Percentiles rank a stretch among this genome's conserved stretches.
phyloP scores from a whole-genome alignment of 2,329 filamentous ascomycete genomes.

The Huntiella moniliformis region DNA sequence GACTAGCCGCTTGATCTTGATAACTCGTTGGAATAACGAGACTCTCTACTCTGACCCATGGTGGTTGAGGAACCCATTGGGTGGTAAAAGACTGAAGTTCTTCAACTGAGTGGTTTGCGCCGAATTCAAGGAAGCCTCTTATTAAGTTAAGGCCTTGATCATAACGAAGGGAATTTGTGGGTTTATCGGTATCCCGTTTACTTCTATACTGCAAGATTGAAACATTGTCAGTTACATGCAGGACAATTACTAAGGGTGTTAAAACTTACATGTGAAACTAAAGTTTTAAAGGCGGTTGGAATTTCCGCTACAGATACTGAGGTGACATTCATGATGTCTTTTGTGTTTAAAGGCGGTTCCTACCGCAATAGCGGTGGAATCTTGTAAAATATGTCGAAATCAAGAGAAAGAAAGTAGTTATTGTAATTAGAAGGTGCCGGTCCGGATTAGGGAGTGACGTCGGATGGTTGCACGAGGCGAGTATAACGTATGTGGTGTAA shows the following conservation, averaged over 20 bases:
- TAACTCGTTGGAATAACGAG: constrained; percentile 45
- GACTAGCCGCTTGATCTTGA: constrained; percentile 44
- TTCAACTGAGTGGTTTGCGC: constrained; percentile 79
- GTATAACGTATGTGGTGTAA: too few relatives aligned
- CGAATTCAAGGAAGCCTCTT: constrained; percentile 66
- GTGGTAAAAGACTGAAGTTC: constrained; percentile 80
- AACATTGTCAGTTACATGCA: background rate
- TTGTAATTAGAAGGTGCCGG: too few relatives aligned
- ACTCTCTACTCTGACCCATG: constrained; percentile 67
- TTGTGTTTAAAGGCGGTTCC: background rate
- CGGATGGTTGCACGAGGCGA: too few relatives aligned
- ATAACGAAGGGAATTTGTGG: constrained; percentile 81
- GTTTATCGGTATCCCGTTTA: constrained; percentile 45
- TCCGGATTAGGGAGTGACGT: too few relatives aligned
- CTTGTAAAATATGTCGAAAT: constrained; percentile 2
- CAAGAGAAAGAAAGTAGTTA: background rate
- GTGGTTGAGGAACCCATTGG: constrained; percentile 78
- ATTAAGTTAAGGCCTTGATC: constrained; percentile 81
- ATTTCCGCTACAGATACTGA: constrained; percentile 69
- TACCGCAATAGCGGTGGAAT: background rate
- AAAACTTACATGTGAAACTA: constrained; percentile 58
- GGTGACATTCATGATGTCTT: constrained; percentile 41
- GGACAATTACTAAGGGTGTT: background rate
- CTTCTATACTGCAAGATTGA: constrained; percentile 50
- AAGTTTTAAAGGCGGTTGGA: constrained; percentile 71